A percentile compares a stretch with the other conserved stretches of the same genome.
phyloP scores from a whole-genome alignment of 108 stramenopile species.

The Nitzschia sp. region DNA sequence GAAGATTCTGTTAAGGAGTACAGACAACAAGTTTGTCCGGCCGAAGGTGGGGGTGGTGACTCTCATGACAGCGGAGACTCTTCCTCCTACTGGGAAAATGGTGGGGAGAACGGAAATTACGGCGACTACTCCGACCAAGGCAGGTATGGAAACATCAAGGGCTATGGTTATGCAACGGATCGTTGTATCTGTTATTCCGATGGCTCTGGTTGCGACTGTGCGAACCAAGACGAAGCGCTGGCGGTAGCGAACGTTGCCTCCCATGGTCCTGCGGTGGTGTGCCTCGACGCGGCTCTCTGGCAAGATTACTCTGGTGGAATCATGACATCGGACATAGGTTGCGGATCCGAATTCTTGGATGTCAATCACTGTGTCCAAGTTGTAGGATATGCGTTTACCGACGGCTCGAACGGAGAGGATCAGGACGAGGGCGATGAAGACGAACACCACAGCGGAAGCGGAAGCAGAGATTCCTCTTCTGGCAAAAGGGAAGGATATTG shows the following conservation, averaged over 20 bases:
- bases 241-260: conserved; percentile 82
- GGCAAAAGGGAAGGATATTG: conserved; percentile 75
- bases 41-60: conserved; percentile 16
- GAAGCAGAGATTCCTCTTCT: conserved; percentile 20
- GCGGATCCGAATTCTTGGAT: conserved; percentile 67
- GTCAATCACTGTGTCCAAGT: conserved; percentile 90
- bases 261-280: conserved; percentile 85
- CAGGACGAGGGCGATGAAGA: conserved; percentile 37
- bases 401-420: conserved; percentile 23
- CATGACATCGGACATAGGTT: conserved; percentile 75
- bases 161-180: conserved; percentile 88
- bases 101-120: conserved; percentile 28
- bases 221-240: conserved; percentile 75
- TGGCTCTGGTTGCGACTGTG: conserved; percentile 82
- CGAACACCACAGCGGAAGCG: conserved; percentile 33
- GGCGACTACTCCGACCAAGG: conserved; percentile 32
- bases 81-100: conserved; percentile 22
- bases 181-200: conserved; percentile 86
- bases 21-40: conserved; percentile 62
- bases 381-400: conserved; percentile 83
- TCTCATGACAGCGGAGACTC: conserved; percentile 29
- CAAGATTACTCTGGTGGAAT: conserved; percentile 85
- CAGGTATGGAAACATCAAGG: conserved; percentile 76
- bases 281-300: conserved; percentile 82
- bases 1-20: conserved; percentile 52